A percentile compares a stretch with the other conserved stretches of the same genome.
Conservation (phyloP, 768 basidiomycete species). For the Pleurotus pulmonarius region DNA sequence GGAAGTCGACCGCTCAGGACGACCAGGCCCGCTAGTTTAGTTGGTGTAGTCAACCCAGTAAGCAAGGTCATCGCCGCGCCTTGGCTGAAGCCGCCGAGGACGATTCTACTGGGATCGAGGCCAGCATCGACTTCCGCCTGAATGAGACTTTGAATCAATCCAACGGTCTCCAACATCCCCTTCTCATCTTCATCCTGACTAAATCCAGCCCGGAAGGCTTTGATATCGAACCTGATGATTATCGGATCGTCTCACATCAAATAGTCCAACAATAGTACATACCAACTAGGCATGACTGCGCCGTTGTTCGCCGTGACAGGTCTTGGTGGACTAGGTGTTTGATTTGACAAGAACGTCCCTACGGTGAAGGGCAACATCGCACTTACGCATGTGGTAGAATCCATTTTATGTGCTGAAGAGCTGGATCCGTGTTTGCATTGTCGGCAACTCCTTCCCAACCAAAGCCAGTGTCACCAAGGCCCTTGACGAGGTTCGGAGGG, state of each 20-base stretch:
- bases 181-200: constrained; percentile 24
- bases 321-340: constrained; percentile 39
- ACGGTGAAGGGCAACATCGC: background rate
- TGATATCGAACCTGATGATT: background rate
- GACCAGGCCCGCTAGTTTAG: constrained; percentile 35
- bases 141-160: constrained; percentile 34
- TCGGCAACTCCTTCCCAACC: constrained; percentile 79
- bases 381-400: constrained; percentile 80
- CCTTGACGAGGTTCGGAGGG: constrained; percentile 26
- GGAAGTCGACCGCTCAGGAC: constrained; percentile 42
- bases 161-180: constrained; percentile 35
- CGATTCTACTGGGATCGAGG: constrained; percentile 35
- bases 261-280: constrained; percentile 9
- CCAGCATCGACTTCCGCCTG: constrained; percentile 36
- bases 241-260: background rate
- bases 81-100: constrained; percentile 48
- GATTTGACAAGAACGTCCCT: background rate
- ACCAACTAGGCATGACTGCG: constrained; percentile 75
- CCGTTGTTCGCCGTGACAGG: constrained; percentile 76
- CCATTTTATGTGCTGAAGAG: constrained; percentile 81
- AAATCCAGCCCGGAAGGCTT: background rate
- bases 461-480: constrained; percentile 69
- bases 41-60: constrained; percentile 33
- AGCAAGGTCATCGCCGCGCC: constrained; percentile 42
- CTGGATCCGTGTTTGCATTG: constrained; percentile 50